Conservation (phyloP, 345 rosid genomes). For the Dimocarpus longan region DNA sequence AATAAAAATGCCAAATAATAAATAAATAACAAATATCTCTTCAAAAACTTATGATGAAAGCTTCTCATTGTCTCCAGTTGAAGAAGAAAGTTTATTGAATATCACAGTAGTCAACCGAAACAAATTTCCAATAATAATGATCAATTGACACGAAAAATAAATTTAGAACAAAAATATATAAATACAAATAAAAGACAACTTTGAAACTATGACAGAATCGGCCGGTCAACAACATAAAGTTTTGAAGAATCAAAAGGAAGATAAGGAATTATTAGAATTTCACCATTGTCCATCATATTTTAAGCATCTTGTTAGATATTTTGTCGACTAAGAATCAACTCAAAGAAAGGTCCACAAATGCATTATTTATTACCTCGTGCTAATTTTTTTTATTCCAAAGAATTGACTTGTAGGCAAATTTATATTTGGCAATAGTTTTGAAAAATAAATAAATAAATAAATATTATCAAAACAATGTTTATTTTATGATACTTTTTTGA, state of each 20-base stretch:
- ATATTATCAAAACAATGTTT: too few relatives aligned
- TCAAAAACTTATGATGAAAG: too few relatives aligned
- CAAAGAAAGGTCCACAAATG: background rate
- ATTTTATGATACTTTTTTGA: too few relatives aligned
- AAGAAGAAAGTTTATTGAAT: background rate
- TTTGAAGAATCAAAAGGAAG: background rate
- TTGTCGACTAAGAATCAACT: background rate
- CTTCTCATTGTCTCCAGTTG: background rate
- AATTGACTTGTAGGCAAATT: background rate
- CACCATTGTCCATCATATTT: background rate
- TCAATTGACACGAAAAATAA: background rate
- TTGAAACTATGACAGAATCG: slow-evolving; percentile 12
- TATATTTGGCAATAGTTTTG: too few relatives aligned
- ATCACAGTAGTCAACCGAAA: background rate
- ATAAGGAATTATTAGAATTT: background rate
- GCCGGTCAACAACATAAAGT: background rate
- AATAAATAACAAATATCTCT: too few relatives aligned
- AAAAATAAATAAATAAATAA: too few relatives aligned
- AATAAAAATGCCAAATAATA: too few relatives aligned
- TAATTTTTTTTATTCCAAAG: too few relatives aligned
- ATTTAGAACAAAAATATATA: too few relatives aligned
- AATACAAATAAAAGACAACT: background rate
- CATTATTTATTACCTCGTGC: too few relatives aligned
- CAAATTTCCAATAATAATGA: slow-evolving; percentile 5
- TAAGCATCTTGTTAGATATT: background rate